Base-by-base conservation (phyloP, 2,329 filamentous ascomycete genomes). In the Ilyonectria mors-panacis region DNA sequence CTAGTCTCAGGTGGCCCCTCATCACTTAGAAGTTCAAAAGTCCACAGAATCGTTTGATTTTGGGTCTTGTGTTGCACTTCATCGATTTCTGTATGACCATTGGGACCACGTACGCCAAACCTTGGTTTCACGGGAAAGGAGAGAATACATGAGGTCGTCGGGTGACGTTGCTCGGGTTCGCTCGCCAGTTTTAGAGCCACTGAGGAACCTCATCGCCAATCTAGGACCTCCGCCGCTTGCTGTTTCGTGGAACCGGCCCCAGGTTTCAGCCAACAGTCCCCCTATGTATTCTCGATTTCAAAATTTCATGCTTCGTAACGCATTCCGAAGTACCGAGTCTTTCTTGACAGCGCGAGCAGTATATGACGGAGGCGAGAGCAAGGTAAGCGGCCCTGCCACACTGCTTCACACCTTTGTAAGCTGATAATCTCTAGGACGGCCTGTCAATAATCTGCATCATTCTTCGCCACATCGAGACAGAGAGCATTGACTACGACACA, bases 231-330 rank as follows among this genome's bases (percentile, higher is more conserved):
- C 91, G 19, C 90, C 90, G 1, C 82, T 92, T 69, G 89, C 91
- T 50, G 88, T 92, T 7, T 91, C 90, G 1, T 92, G 91, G 89
- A 92, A 92, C 70, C 83, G 90, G 56, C 91, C 91, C 10, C 86
- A 88, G 56, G 88, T 92, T n/a, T 88, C 88, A 1, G 78, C 85
- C 28, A 93, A 92, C 69, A 87, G 81, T 19, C 90, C 90, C 5
- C 87, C 89, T 1, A 82, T 87, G 7, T 93, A 92, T 76, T 92
- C 90, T 2, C 84, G 89, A 26, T 93, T 93, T 70, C 91, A 93
- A 70, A 89, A 92, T 70, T 93, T 93, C 73, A 93, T 93, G 91
- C 84, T 93, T 51, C 87, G 88, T 19, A 92, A 92, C 75, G 90
- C 90, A 2, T 90, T 91, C 70, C 85, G 88, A 42, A 89, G 88